Evolutionary conservation across 495 filamentous ascomycete species (phyloP).

Genomic region (Chaetomidium leptoderma): DNA sequence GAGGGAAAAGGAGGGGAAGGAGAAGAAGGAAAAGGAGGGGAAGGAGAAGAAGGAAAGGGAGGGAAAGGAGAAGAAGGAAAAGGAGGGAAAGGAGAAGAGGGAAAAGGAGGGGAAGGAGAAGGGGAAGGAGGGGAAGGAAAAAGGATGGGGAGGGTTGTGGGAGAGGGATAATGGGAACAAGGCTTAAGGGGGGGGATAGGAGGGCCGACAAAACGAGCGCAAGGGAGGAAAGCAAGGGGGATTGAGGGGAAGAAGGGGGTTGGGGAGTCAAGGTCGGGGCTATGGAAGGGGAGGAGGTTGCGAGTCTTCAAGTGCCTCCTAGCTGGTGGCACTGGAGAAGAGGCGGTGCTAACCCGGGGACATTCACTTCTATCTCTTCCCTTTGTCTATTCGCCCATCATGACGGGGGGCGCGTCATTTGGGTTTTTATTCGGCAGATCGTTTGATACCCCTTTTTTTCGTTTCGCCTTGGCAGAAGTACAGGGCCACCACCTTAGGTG

Average conservation of each 20-base stretch:
- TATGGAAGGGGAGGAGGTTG: too few species aligned
- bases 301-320: too few species aligned
- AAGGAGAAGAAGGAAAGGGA: not conserved
- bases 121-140: not conserved
- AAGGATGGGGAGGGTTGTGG: not conserved
- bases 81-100: not conserved
- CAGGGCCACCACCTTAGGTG: too few species aligned
- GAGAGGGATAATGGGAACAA: not conserved
- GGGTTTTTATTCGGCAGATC: not conserved
- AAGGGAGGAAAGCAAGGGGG: not conserved
- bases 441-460: constrained; percentile 10
- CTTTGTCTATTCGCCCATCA: not conserved
- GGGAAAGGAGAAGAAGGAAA: not conserved
- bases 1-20: not conserved
- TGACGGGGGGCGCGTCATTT: not conserved
- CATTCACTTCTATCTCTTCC: too few species aligned
- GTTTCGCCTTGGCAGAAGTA: too few species aligned
- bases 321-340: too few species aligned
- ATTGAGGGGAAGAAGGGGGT: too few species aligned
- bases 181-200: not conserved
- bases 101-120: not conserved
- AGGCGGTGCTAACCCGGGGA: too few species aligned
- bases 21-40: not conserved
- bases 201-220: not conserved
- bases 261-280: too few species aligned